phyloP scores from a whole-genome alignment of 208 protist genomes.

The Leishmania lainsoni region DNA sequence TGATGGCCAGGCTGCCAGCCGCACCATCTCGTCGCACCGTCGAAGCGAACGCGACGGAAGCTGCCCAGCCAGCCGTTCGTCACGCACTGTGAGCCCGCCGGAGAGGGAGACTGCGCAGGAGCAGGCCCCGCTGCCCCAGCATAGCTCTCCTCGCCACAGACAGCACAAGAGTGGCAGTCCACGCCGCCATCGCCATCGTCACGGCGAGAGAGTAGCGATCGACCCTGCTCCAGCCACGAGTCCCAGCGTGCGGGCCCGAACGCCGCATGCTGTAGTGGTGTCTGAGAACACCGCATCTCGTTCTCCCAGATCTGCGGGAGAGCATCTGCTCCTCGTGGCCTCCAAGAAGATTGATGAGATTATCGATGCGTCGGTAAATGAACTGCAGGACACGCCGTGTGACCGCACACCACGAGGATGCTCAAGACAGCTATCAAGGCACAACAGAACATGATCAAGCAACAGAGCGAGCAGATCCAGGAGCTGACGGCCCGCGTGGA shows the following conservation, averaged over 20 bases:
- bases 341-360: conserved; percentile 22
- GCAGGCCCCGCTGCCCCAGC: conserved; percentile 4
- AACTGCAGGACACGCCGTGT: conserved; percentile 33
- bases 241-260: conserved; percentile 5
- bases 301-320: conserved; percentile 3
- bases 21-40: conserved; percentile 31
- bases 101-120: conserved; percentile 5
- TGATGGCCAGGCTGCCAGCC: conserved; percentile 26
- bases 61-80: conserved; percentile 24
- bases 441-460: conserved; percentile 37
- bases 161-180: conserved; percentile 20
- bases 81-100: conserved; percentile 21
- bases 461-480: conserved; percentile 35
- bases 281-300: conserved; percentile 13
- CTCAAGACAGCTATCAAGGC: conserved; percentile 42
- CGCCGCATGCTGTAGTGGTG: conserved; percentile 3
- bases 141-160: conserved; percentile 29
- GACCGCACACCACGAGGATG: conserved; percentile 32
- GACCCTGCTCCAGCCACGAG: neutral
- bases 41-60: conserved; percentile 28
- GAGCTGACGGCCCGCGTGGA: conserved; percentile 48
- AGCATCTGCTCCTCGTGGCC: conserved; percentile 23
- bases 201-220: conserved; percentile 8
- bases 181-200: conserved; percentile 15
- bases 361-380: conserved; percentile 30